Conservation (phyloP, 495 filamentous ascomycete species). For the Aspergillus panamensis region DNA sequence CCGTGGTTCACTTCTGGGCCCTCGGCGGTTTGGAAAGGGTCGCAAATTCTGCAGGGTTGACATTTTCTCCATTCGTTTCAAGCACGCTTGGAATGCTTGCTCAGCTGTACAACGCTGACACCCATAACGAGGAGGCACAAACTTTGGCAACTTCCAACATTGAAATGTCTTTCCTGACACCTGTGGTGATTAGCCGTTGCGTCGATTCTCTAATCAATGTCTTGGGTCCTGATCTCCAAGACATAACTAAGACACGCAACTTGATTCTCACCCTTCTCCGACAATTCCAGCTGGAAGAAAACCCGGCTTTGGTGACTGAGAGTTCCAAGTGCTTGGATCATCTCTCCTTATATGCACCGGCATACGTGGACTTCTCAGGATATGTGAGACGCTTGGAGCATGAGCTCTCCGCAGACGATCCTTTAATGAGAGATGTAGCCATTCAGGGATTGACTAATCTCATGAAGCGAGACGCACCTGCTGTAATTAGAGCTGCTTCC, state of each 20-base stretch:
- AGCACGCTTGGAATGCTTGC: conserved; percentile 89
- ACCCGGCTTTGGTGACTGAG: conserved; percentile 66
- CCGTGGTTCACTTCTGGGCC: conserved; percentile 93
- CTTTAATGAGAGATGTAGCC: conserved; percentile 70
- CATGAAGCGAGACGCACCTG: conserved; percentile 85
- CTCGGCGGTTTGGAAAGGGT: conserved; percentile 83
- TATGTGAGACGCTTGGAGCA: conserved; percentile 82
- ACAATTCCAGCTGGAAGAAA: conserved; percentile 77
- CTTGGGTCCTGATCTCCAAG: conserved; percentile 90
- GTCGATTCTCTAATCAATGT: conserved; percentile 97
- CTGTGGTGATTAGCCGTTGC: conserved; percentile 77
- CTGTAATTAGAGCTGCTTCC: conserved; percentile 69
- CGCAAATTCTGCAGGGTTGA: conserved; percentile 87
- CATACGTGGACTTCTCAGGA: conserved; percentile 72
- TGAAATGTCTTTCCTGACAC: conserved; percentile 75
- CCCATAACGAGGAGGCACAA: conserved; percentile 80
- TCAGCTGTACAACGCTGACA: conserved; percentile 86
- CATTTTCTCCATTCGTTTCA: conserved; percentile 84
- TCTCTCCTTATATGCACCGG: conserved; percentile 85
- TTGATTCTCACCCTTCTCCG: conserved; percentile 82
- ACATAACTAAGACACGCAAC: conserved; percentile 85
- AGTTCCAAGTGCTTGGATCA: conserved; percentile 85
- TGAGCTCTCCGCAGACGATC: conserved; percentile 64
- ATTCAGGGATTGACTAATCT: conserved; percentile 88
- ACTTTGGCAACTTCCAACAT: conserved; percentile 80